Conservation (phyloP, 2,329 filamentous ascomycete genomes). For the Byssochlamys sp. region DNA sequence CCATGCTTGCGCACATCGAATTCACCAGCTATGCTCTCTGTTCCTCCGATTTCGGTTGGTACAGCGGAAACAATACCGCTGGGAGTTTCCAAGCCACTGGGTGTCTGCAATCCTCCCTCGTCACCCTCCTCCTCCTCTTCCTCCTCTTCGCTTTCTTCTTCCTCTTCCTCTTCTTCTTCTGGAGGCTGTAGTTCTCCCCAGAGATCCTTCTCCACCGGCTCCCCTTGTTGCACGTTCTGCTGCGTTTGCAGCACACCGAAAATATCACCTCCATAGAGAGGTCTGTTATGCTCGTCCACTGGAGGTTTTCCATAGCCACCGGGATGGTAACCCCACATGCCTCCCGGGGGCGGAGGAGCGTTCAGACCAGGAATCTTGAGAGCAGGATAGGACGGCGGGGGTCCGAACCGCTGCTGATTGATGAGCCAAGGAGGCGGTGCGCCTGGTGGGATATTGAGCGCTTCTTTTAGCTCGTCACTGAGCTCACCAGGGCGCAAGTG, state of each 20-base stretch:
- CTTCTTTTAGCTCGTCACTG: conserved; percentile 80
- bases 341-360: conserved; percentile 78
- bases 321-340: conserved; percentile 87
- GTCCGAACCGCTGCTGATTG: conserved; percentile 87
- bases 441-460: conserved; percentile 83
- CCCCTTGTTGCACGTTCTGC: conserved; percentile 55
- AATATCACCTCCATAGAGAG: conserved; percentile 86
- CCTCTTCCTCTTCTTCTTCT: conserved; percentile 66
- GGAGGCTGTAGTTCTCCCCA: conserved; percentile 87
- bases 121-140: conserved; percentile 55
- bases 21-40: conserved; percentile 71
- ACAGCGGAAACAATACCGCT: conserved; percentile 71
- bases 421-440: conserved; percentile 95
- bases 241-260: conserved; percentile 66
- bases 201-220: conserved; percentile 73
- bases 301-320: conserved; percentile 95
- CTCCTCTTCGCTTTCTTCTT: conserved; percentile 60
- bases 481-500: conserved; percentile 84
- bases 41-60: conserved; percentile 66
- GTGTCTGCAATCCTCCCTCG: conserved; percentile 60
- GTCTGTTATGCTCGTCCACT: conserved; percentile 82
- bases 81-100: conserved; percentile 68
- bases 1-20: conserved; percentile 84
- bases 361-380: conserved; percentile 91
- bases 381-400: conserved; percentile 89